These are phyloP conservation scores for Pseudogymnoascus destructans DNA, from an alignment of 2,329 filamentous ascomycete genomes.

Conservation along the genomic window DNA sequence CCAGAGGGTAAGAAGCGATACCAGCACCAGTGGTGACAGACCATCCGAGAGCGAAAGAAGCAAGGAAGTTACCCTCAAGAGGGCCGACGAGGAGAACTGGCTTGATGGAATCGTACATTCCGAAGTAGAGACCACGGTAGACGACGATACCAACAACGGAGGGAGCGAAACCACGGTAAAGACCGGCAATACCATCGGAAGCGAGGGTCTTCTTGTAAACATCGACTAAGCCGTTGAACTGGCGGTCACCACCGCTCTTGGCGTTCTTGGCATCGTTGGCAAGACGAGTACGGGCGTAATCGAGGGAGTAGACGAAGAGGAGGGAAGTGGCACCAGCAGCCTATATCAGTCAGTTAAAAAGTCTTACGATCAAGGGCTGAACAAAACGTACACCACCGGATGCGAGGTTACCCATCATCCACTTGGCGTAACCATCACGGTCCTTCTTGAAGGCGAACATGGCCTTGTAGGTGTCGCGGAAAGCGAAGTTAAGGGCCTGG, in stretches of 20 bases:
- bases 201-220: conserved; percentile 99
- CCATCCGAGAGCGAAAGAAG: conserved; percentile 98
- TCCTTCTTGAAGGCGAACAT: conserved; percentile 99
- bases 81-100: conserved; percentile 82
- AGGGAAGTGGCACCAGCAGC: conserved; percentile 98
- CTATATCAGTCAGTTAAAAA: conserved; percentile 30
- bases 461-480: conserved; percentile 99
- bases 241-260: conserved; percentile 92
- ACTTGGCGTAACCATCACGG: conserved; percentile 92
- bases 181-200: conserved; percentile 96
- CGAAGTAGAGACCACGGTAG: conserved; percentile 99
- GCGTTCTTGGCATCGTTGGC: conserved; percentile 99
- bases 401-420: conserved; percentile 99
- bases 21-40: conserved; percentile 98
- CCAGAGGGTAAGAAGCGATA: conserved; percentile 99
- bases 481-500: conserved; percentile 99
- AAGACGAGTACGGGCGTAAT: conserved; percentile 99
- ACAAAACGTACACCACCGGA: conserved; percentile 83
- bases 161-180: conserved; percentile 99
- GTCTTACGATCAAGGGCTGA: not conserved
- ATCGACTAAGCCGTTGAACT: conserved; percentile 99
- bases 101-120: conserved; percentile 99
- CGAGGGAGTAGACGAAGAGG: conserved; percentile 99
- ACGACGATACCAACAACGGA: conserved; percentile 98
- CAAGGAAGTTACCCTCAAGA: conserved; percentile 98